Conservation (phyloP, 768 basidiomycete species). For the Pulveroboletus sp. region DNA sequence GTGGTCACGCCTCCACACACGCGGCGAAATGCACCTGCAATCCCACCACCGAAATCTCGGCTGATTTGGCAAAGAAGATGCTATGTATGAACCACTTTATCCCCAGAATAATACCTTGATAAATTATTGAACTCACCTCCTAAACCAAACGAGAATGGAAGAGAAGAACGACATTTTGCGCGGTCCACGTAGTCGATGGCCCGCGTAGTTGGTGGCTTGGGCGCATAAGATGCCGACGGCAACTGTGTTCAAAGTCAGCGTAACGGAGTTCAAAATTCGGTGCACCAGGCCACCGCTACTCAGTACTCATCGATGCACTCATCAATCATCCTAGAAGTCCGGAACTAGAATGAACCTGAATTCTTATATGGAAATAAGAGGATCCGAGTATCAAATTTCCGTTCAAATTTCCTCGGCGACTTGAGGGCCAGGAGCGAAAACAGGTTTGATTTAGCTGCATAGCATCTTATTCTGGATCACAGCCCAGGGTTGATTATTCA, state of each 20-base stretch:
- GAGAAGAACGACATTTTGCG: constrained; percentile 46
- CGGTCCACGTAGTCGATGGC: background rate
- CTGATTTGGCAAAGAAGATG: constrained; percentile 83
- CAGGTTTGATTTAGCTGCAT: too few relatives aligned
- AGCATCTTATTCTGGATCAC: too few relatives aligned
- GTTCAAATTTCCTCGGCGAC: too few relatives aligned
- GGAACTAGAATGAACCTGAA: too few relatives aligned
- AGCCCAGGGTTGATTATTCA: too few relatives aligned
- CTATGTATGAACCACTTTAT: constrained; percentile 38
- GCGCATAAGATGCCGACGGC: background rate
- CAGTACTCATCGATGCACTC: too few relatives aligned
- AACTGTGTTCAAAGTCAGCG: constrained; percentile 1
- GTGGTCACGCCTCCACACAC: background rate
- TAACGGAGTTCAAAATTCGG: constrained; percentile 16
- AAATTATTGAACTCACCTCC: constrained; percentile 34
- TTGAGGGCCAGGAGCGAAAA: too few relatives aligned
- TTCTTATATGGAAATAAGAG: too few relatives aligned
- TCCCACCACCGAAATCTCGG: constrained; percentile 90
- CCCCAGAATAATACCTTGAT: background rate
- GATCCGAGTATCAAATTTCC: too few relatives aligned
- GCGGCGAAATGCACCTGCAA: constrained; percentile 55
- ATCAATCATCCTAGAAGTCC: too few relatives aligned
- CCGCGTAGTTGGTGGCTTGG: too few relatives aligned
- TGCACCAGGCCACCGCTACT: too few relatives aligned
- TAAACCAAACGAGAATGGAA: constrained; percentile 57